These are phyloP conservation scores for Talaromyces rugulosus DNA, from an alignment of 2,329 filamentous ascomycete species.

Conservation along the genomic window DNA sequence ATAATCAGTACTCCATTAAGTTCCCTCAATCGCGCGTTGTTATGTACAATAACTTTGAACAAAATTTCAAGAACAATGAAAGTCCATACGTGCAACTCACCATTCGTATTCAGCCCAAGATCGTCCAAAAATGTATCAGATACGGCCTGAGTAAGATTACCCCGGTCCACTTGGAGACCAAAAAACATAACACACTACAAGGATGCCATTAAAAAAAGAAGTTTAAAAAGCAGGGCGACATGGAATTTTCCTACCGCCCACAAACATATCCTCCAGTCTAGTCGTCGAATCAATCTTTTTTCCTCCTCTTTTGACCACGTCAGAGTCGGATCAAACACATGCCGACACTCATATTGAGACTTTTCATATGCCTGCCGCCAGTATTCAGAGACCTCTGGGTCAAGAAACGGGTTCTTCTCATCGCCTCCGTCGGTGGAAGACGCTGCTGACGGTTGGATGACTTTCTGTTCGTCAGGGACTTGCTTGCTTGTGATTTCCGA, in stretches of 20 bases:
- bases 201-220: neutral
- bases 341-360: conserved; percentile 44
- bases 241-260: conserved; percentile 8
- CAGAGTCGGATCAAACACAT: conserved; percentile 37
- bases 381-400: conserved; percentile 50
- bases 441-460: neutral
- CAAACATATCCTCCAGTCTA: conserved; percentile 11
- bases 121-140: conserved; percentile 11
- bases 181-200: conserved; percentile 12
- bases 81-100: neutral
- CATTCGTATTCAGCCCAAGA: conserved; percentile 10
- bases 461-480: neutral
- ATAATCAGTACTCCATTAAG: conserved; percentile 29
- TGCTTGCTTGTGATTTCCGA: neutral
- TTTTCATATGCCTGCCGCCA: conserved; percentile 54
- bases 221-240: neutral
- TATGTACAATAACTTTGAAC: neutral
- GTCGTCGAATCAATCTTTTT: conserved; percentile 5
- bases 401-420: conserved; percentile 40
- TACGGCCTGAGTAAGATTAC: conserved; percentile 10
- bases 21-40: conserved; percentile 39
- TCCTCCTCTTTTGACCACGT: conserved; percentile 31
- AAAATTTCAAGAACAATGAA: neutral
- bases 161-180: conserved; percentile 10
- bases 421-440: neutral